Conservation (phyloP, 31 red algal species). For the Asparagopsis taxiformis region DNA sequence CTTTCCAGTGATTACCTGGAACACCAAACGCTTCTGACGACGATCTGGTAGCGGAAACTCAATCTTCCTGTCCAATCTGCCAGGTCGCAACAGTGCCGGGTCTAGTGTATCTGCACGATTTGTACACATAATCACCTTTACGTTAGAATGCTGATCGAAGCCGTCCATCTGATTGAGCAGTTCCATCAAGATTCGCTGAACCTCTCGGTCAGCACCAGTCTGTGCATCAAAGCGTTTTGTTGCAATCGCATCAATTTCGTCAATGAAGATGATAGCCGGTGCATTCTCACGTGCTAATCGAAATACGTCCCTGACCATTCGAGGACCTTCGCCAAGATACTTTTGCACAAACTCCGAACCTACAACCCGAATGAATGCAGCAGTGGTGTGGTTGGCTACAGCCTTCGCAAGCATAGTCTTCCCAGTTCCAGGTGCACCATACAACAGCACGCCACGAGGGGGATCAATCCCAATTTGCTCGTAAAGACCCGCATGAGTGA, state of each 20-base stretch:
- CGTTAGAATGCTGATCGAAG: conserved; percentile 96
- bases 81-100: conserved; percentile 92
- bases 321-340: conserved; percentile 97
- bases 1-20: conserved; percentile 92
- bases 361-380: conserved; percentile 95
- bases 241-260: conserved; percentile 99
- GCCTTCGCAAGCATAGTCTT: conserved; percentile 99
- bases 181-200: conserved; percentile 99
- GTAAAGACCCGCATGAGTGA: conserved; percentile 95
- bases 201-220: conserved; percentile 98
- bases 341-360: conserved; percentile 99
- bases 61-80: conserved; percentile 97
- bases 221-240: conserved; percentile 99
- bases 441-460: conserved; percentile 90
- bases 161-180: conserved; percentile 99
- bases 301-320: conserved; percentile 99
- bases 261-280: conserved; percentile 97
- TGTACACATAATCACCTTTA: conserved; percentile 99
- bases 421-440: conserved; percentile 96
- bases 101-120: conserved; percentile 99
- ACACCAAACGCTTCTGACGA: conserved; percentile 93
- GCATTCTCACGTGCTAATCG: conserved; percentile 94
- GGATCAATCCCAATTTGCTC: conserved; percentile 98
- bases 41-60: conserved; percentile 98
- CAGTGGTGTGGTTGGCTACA: conserved; percentile 98